These are phyloP conservation scores for barrel medic (Medicago truncatula) DNA, from an alignment of 306 rosid species.

Conservation along the genomic window DNA sequence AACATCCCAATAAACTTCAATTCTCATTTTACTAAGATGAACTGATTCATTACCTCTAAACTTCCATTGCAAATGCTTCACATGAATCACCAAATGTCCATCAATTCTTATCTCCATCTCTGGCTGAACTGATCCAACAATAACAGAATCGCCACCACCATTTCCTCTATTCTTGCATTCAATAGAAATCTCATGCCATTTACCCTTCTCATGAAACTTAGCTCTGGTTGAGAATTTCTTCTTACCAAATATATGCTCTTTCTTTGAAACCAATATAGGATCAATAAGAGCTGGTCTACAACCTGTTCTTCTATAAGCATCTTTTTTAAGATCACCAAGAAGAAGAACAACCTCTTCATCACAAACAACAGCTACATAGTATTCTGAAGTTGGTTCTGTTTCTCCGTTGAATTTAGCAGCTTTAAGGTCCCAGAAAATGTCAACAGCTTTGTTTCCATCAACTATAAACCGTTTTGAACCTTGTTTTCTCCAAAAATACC, in stretches of 20 bases:
- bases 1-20: slow-evolving; percentile 92
- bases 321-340: slow-evolving; percentile 80
- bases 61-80: slow-evolving; percentile 90
- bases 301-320: slow-evolving; percentile 73
- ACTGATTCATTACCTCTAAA: slow-evolving; percentile 88
- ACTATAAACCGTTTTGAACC: slow-evolving; percentile 71
- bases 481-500: slow-evolving; percentile 90
- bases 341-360: slow-evolving; percentile 79
- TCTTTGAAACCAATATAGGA: slow-evolving; percentile 76
- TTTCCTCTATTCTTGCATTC: slow-evolving; percentile 64
- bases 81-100: slow-evolving; percentile 75
- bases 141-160: slow-evolving; percentile 11
- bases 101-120: slow-evolving; percentile 92
- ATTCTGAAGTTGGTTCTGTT: slow-evolving; percentile 83
- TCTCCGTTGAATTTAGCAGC: slow-evolving; percentile 73
- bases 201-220: slow-evolving; percentile 75
- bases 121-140: slow-evolving; percentile 58
- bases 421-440: slow-evolving; percentile 82
- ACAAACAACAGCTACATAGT: slow-evolving; percentile 83
- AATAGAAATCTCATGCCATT: slow-evolving; percentile 76
- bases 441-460: slow-evolving; percentile 61
- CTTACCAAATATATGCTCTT: slow-evolving; percentile 83
- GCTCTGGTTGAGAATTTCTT: slow-evolving; percentile 73
- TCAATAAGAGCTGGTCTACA: slow-evolving; percentile 81
- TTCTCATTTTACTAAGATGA: slow-evolving; percentile 70